Base-by-base conservation (phyloP, 805 yeast species). In the Myxozyma udenii region DNA sequence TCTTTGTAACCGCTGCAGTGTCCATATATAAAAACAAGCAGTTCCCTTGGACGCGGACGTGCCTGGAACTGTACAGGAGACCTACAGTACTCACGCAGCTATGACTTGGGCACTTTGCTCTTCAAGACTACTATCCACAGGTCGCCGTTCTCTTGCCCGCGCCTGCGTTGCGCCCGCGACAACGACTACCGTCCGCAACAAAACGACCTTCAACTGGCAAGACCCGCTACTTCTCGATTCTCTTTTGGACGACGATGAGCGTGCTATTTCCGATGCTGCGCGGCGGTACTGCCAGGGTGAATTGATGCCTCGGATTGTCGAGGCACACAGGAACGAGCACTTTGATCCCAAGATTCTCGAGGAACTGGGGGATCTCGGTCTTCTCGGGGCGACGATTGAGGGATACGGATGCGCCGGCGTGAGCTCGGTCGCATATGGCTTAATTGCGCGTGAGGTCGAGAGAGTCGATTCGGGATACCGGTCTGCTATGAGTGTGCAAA, bases 371-470 rank as follows among this genome's bases (percentile, higher is more conserved):
- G 68, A 65, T 37, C 60, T 71, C 5, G 76, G 76, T 9, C 64
- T 72, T 19, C 63, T 73, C 26, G 76, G 76, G 2, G 54, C 74
- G 23, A 69, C 71, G 14, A 66, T 72, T 38, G 62, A 66, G n/a
- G 75, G 75, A 7, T 72, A 72, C 56, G 76, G 76, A 2, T 71
- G 76, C 46, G 69, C 73, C 1, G 76, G 76, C 18, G 69, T 68
- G n/a, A 65, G 69, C 40, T 64, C 70, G 18, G 74, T 70, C n/a
- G 72, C 72, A 3, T 72, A 73, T 53, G 76, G 76, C 1, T 62
- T 71, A 16, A 65, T 71, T 46, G 74, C 76, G 23, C 68, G 76
- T 38, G 76, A 72, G 53, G 75, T 72, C 5, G 76, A 73, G 58
- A 66, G 73, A 21, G 73, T 73, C 6, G 76, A 73, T 50, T 73